Evolutionary conservation across 495 filamentous ascomycete species (phyloP), one percentile per base, ranked within the genome.

Genomic region (Sabuloglossum arenarium): DNA sequence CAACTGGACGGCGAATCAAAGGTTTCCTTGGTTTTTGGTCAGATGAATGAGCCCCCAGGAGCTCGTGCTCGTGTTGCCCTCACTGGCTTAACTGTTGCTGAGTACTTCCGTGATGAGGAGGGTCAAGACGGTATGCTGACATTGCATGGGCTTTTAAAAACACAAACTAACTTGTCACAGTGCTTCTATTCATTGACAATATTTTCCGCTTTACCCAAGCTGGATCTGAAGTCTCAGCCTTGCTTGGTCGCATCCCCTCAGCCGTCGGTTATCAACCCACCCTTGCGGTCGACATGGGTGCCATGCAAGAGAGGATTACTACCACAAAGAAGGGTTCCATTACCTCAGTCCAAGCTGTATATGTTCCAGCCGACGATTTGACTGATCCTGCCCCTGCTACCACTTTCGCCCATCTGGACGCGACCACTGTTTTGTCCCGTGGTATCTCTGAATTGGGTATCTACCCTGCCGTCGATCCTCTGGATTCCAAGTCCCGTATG

Each of bases 391-490:
- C 91, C 65, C 91, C 91, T 64, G 91, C 91, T 68, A 98, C 91
- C 73, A 97, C 91, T 75, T 98, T 98, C 75, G 91, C 91, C 73
- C 91, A 98, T 78, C 83, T 98, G 81, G 91, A 98, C 77, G 93
- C 91, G 80, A 98, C 91, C 75, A 98, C 93, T 81, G 91, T 98
- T 67, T 76, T 98, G 79, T 98, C 91, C 64, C 91, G 91, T 85
- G 93, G 91, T 88, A 98, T 98, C 74, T 98, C 91, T 64, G 91
- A 98, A 79, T 80, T 98, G 82, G 91, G 91, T 86, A 98, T 97
- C 81, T 98, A 98, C 79, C 91, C 91, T 58, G 91, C 91, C 70
- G 91, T 98, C 81, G 91, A 98, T 68, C 91, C 91, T 69, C 87
- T 98, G 49, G 91, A 98, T 78, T 95, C 88, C 73, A 97, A 93